These are phyloP conservation scores for Coniochaeta ligniaria DNA, from an alignment of 2,329 filamentous ascomycete genomes.

Conservation along the genomic window DNA sequence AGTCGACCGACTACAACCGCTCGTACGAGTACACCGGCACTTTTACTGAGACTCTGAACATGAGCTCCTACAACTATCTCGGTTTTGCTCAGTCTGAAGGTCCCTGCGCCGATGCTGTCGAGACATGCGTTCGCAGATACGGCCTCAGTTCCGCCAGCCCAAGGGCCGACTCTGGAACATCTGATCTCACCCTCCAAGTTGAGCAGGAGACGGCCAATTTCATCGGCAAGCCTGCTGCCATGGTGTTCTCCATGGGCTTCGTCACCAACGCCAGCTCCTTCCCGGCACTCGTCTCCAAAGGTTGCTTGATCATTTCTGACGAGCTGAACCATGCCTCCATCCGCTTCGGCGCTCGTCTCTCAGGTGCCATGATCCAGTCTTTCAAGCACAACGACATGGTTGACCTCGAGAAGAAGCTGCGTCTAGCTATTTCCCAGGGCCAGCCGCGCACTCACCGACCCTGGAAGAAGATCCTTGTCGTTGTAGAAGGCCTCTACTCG, in stretches of 20 bases:
- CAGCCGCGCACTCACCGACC: conserved; percentile 97
- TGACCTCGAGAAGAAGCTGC: conserved; percentile 76
- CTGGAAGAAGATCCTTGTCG: conserved; percentile 98
- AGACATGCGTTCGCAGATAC: conserved; percentile 77
- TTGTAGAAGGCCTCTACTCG: conserved; percentile 94
- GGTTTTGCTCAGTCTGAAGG: conserved; percentile 97
- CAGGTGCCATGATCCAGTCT: conserved; percentile 87
- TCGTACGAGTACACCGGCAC: conserved; percentile 86
- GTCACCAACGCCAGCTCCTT: conserved; percentile 92
- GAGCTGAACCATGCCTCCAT: conserved; percentile 98
- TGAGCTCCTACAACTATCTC: conserved; percentile 99
- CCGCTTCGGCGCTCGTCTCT: conserved; percentile 87
- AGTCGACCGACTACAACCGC: conserved; percentile 84
- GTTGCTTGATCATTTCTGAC: conserved; percentile 90
- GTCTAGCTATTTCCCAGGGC: conserved; percentile 90
- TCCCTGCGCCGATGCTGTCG: conserved; percentile 88
- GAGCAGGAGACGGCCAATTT: conserved; percentile 86
- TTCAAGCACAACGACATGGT: conserved; percentile 98
- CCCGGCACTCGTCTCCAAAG: conserved; percentile 85
- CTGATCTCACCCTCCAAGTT: conserved; percentile 81
- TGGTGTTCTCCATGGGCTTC: conserved; percentile 99
- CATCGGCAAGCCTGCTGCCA: conserved; percentile 87
- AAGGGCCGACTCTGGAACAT: conserved; percentile 76
- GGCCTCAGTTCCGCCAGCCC: conserved; percentile 78
- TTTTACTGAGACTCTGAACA: conserved; percentile 88